Evolutionary conservation across 805 yeast species (phyloP).

Genomic region (Cyberlindnera suaveolens): DNA sequence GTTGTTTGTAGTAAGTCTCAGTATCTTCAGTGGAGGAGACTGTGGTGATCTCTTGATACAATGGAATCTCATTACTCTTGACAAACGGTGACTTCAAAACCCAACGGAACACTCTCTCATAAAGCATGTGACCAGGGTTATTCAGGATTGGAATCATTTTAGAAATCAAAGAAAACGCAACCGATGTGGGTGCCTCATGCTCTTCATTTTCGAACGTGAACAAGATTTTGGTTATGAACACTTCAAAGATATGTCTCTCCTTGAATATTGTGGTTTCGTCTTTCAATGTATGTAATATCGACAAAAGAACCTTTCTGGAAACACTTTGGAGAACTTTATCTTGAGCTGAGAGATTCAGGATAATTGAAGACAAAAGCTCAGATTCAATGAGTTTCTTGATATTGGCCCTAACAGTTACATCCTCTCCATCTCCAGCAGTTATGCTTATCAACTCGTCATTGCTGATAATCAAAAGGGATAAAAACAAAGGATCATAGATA

Average conservation of each 20-base stretch:
- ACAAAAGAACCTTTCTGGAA: conserved; percentile 37
- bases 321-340: conserved; percentile 27
- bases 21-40: conserved; percentile 30
- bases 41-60: conserved; percentile 28
- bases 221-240: conserved; percentile 40
- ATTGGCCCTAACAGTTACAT: conserved; percentile 33
- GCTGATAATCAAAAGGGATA: conserved; percentile 54
- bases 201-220: conserved; percentile 25
- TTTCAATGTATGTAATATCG: conserved; percentile 38
- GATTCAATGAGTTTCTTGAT: conserved; percentile 53
- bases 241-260: conserved; percentile 49
- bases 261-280: conserved; percentile 39
- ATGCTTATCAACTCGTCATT: conserved; percentile 54
- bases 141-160: conserved; percentile 49
- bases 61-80: conserved; percentile 37
- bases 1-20: conserved; percentile 48
- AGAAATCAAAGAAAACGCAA: conserved; percentile 51
- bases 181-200: conserved; percentile 30
- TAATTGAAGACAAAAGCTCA: conserved; percentile 44
- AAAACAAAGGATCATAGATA: conserved; percentile 65
- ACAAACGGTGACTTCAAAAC: conserved; percentile 42
- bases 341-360: conserved; percentile 38
- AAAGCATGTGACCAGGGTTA: conserved; percentile 69
- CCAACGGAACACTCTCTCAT: conserved; percentile 65
- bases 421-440: conserved; percentile 25